These are phyloP conservation scores for Blastomyces emzantsi DNA, from an alignment of 2,329 filamentous ascomycete genomes.

Conservation along the genomic window DNA sequence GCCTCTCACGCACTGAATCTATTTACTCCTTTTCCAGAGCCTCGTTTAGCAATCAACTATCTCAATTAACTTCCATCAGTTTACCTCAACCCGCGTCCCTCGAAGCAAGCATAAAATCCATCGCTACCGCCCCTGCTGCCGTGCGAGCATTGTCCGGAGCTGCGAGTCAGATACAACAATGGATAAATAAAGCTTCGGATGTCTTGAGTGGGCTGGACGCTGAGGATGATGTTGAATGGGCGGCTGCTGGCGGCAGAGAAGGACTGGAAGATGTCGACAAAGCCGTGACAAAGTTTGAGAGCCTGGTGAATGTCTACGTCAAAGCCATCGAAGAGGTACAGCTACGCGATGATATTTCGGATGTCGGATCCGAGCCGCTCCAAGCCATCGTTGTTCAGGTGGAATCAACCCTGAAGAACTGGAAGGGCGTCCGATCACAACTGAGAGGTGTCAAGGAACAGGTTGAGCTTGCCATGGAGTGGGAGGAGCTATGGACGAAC, in stretches of 20 bases:
- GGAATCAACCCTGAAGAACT: conserved; percentile 76
- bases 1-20: conserved; percentile 61
- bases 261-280: conserved; percentile 49
- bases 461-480: conserved; percentile 97
- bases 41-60: conserved; percentile 87
- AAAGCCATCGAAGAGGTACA: conserved; percentile 90
- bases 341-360: conserved; percentile 62
- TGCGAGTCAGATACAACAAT: conserved; percentile 83
- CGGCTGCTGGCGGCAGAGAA: conserved; percentile 64
- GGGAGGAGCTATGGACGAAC: conserved; percentile 93
- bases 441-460: conserved; percentile 76
- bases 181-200: conserved; percentile 87
- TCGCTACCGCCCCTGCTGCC: conserved; percentile 76
- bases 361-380: conserved; percentile 62
- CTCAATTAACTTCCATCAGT: conserved; percentile 81
- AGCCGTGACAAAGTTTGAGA: conserved; percentile 75
- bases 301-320: conserved; percentile 85
- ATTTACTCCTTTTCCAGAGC: conserved; percentile 89
- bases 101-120: conserved; percentile 71
- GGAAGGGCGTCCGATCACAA: conserved; percentile 69
- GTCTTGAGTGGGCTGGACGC: conserved; percentile 83
- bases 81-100: conserved; percentile 78
- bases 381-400: conserved; percentile 73
- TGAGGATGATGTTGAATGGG: conserved; percentile 97
- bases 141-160: conserved; percentile 75